Evolutionary conservation across 768 basidiomycete genomes (phyloP), one percentile per base, ranked within the genome.

Genomic region (Auricularia sp.): DNA sequence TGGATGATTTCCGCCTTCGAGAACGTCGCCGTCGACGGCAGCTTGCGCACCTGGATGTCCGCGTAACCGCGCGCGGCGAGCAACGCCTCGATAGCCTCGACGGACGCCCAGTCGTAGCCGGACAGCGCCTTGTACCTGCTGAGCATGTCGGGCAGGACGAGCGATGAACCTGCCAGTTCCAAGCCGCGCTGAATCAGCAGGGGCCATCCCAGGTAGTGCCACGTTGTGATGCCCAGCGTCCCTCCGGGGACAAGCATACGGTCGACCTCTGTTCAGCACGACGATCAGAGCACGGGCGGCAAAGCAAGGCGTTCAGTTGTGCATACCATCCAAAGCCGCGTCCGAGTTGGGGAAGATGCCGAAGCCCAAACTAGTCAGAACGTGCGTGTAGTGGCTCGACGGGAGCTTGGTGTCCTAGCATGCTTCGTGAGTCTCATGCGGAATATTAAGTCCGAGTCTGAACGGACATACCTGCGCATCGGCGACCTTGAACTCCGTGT

Each of bases 321-420:
- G 29, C 29, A 29, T 54, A 54, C 54, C 29, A 18, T n/a, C 7
- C 18, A 29, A 18, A 5, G 56, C 56, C 24, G 29, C 29, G 34
- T 59, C 56, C 56, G 56, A 59, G 24, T 35, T 59, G 29, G 56
- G 56, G 56, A 59, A 59, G 34, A 33, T 59, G 56, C 56, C 56
- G 33, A 59, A 59, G 14, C 56, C 56, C 14, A 59, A 8, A 29
- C 56, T 59, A 6, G 56, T 59, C 56, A 59, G 33, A 4, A 59
- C 24, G 34, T 59, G 56, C 13, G 29, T 59, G 18, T 33, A 59
- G 6, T 24, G 8, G 24, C 24, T 29, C 14, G 24, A 29, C 14
- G 56, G 56, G 7, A 59, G 29, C 29, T 54, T 54, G 11, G 54
- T 54, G 54, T 54, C 54, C 54, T 54, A 18, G 1, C 11, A 54